Evolutionary conservation across 163 green algal species (phyloP).

Genomic region (Coccomyxa subellipsoidea): DNA sequence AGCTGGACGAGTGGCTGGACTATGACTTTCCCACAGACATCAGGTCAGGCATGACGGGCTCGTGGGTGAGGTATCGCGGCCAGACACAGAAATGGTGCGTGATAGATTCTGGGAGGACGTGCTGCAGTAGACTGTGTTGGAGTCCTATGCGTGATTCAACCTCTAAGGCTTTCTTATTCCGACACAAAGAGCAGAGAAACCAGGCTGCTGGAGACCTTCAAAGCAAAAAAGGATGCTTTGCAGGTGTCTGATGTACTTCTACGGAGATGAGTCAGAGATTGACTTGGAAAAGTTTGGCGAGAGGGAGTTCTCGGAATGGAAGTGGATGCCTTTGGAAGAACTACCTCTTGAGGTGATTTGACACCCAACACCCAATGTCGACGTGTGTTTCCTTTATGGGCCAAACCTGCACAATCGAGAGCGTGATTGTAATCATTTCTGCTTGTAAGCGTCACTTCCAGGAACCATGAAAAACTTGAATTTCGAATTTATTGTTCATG

Average conservation of each 20-base stretch:
- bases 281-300: constrained; percentile 36
- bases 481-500: neutral
- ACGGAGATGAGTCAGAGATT: constrained; percentile 43
- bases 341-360: constrained; percentile 21
- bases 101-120: neutral
- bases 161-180: neutral
- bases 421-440: neutral
- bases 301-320: constrained; percentile 50
- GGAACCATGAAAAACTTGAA: neutral
- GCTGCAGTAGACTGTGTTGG: neutral
- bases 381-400: neutral
- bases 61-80: constrained; percentile 35
- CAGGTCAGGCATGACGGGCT: constrained; percentile 2
- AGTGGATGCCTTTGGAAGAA: constrained; percentile 44
- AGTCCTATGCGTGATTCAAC: neutral
- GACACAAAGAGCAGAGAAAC: neutral
- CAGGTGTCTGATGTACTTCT: constrained; percentile 55
- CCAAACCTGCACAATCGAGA: neutral
- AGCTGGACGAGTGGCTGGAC: constrained; percentile 41
- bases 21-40: constrained; percentile 47
- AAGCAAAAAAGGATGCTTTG: neutral
- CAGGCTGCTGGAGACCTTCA: neutral
- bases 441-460: neutral
- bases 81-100: constrained; percentile 50
- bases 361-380: neutral